Conservation (phyloP, 2,329 filamentous ascomycete species). For the Colletotrichum sp. region DNA sequence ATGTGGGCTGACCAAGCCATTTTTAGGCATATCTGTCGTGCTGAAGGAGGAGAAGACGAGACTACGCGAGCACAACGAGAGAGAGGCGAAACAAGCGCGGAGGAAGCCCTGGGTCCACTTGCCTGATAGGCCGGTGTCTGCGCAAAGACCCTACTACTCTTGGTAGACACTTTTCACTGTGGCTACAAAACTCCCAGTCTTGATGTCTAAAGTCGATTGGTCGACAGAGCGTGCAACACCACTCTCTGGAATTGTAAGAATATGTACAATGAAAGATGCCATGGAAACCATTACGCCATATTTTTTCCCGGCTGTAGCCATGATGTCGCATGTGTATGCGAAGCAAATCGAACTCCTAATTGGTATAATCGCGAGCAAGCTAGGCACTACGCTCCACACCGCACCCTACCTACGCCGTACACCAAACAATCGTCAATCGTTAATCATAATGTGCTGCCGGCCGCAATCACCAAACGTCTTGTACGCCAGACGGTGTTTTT, state of each 20-base stretch:
- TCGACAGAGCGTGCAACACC: not conserved
- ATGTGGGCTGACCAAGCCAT: not conserved
- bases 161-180: slow-evolving; percentile 66
- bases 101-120: slow-evolving; percentile 86
- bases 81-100: slow-evolving; percentile 74
- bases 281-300: slow-evolving; percentile 1
- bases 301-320: not conserved
- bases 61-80: slow-evolving; percentile 80
- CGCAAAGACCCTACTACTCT: slow-evolving; percentile 87
- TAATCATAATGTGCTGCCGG: not conserved
- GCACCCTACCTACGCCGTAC: not conserved
- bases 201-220: not conserved
- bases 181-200: not conserved
- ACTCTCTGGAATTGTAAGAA: slow-evolving; percentile 14
- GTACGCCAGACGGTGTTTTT: not conserved
- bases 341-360: not conserved
- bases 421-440: slow-evolving; percentile 9
- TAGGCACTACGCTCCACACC: not conserved
- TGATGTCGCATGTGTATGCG: not conserved
- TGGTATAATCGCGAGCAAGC: not conserved
- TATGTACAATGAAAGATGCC: slow-evolving; percentile 17
- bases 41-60: slow-evolving; percentile 95
- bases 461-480: not conserved
- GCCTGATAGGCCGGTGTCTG: slow-evolving; percentile 82
- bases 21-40: slow-evolving; percentile 73